These are phyloP conservation scores for Gossypium herbaceum DNA, from an alignment of 345 rosid genomes.

Conservation along the genomic window DNA sequence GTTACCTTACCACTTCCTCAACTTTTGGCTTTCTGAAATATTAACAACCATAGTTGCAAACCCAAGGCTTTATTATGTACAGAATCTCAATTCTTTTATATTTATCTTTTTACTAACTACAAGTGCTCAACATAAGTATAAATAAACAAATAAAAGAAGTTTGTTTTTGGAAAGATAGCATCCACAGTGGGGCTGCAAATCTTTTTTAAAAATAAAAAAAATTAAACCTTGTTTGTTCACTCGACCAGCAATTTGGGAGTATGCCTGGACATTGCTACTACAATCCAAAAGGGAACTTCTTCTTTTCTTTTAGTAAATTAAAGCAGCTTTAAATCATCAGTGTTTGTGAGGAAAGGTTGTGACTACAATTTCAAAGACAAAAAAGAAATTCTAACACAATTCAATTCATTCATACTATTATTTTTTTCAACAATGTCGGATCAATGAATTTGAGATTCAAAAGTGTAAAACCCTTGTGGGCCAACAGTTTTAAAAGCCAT, in stretches of 20 bases:
- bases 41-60: background rate
- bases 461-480: background rate
- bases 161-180: background rate
- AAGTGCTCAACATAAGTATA: background rate
- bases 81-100: background rate
- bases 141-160: background rate
- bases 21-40: slow-evolving; percentile 2
- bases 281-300: too few relatives aligned
- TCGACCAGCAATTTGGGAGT: background rate
- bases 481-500: background rate
- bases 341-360: background rate
- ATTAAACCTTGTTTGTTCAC: background rate
- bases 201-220: background rate
- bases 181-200: background rate
- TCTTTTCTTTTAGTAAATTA: too few relatives aligned
- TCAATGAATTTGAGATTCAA: too few relatives aligned
- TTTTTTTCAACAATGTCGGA: too few relatives aligned
- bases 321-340: background rate
- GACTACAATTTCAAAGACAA: too few relatives aligned
- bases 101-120: background rate
- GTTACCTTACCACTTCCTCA: slow-evolving; percentile 5
- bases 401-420: background rate
- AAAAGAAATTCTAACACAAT: too few relatives aligned
- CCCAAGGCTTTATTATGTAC: background rate
- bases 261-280: background rate